Evolutionary conservation across 2,329 filamentous ascomycete genomes (phyloP), one percentile per base, ranked within the genome.

Genomic region (Basipetospora sp.): DNA sequence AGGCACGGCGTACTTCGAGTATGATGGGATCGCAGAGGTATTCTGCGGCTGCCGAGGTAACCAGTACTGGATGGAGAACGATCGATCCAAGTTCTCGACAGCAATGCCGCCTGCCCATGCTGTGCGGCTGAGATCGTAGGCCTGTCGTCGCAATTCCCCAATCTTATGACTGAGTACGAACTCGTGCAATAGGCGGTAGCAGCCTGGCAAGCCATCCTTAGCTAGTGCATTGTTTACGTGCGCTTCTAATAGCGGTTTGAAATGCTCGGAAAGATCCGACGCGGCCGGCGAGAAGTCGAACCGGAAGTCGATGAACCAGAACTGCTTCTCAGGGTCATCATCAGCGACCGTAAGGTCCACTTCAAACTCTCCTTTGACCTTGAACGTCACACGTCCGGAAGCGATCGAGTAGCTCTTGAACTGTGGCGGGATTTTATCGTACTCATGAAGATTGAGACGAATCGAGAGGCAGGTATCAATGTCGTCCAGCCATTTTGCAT

Each of bases 41-140:
- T 28, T 34, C 26, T 39, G 36, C 4, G 50, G 47, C 15, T 50
- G 45, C 10, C 77, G 73, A 36, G 72, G 69, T 13, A 72, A 66
- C 90, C 90, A 98, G 58, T 98, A 98, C 50, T 94, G 87, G 25
- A 98, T 71, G 8, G 86, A 75, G 41, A 98, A 63, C 19, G 80
- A 80, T 42, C 90, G 74, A 53, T 90, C 82, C 27, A 94, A 65
- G 19, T 77, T 67, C 52, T 94, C 84, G 13, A 93, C 69, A 48
- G 74, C 75, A 32, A 96, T 56, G 25, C 78, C 77, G 39, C 83
- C 78, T 22, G 77, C 75, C 88, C 90, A 96, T 22, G 74, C 72
- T 3, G 70, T 71, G 41, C 69, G 72, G 39, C 69, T 68, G 41
- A 98, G 63, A 30, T 78, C 74, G 19, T 69, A 45, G 2, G 84